Evolutionary conservation across 164 flowering plant species (phyloP), one percentile per base, ranked within the genome.

Genomic region (Dillenia turbinata): DNA sequence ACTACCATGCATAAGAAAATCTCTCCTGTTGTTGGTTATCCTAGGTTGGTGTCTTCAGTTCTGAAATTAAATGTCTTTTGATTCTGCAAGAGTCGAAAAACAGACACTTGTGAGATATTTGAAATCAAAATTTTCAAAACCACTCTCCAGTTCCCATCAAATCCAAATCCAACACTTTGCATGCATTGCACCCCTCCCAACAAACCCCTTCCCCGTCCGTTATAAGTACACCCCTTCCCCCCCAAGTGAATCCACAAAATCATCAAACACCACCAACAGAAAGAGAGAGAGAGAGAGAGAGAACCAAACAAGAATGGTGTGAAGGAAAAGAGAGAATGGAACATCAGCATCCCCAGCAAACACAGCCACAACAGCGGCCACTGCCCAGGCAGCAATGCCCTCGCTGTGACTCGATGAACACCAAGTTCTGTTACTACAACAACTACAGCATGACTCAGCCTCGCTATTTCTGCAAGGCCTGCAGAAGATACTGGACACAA

Each of bases 391-490:
- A 61, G 33, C 70, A 65, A 45, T 70, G 73, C 17, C 73, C 69
- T 45, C 65, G 73, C 49, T 70, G 73, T 51, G 69, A 70, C 2
- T 70, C 73, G 12, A 59, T 51, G 3, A 65, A 70, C 47, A 70
- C 73, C 47, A 70, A 70, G 70, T 80, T 70, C 43, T 70, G 73
- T n/a, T 70, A 70, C 12, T 70, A 70, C 69, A 70, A 70, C 66
- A 70, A 70, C 57, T 65, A 70, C 58, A 70, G 73, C 54, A 65
- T 65, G 50, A 65, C 69, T 10, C 73, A 70, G 69, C 73, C 73
- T n/a, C 69, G 73, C 7, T 70, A 65, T 22, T 70, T 70, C 62
- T 70, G 73, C 46, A 70, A 70, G 57, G 40, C 69, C 24, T 70
- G 73, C 47, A 54, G 73, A 50, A 64, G 73, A 43, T 70, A 70